Evolutionary conservation across 306 rosid genomes (phyloP), one percentile per base, ranked within the genome.

Genomic region (Cicer arietinum): DNA sequence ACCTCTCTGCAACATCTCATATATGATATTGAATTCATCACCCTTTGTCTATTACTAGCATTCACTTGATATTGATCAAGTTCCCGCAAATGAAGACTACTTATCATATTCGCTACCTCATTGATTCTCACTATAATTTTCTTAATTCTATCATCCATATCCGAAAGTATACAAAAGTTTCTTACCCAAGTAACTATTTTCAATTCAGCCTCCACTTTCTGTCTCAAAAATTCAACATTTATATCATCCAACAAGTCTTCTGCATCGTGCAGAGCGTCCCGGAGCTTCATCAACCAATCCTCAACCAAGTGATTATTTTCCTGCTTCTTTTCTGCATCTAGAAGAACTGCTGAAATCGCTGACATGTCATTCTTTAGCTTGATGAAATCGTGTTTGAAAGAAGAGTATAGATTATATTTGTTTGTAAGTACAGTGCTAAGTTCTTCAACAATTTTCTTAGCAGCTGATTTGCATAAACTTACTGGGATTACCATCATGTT

Each of bases 231-330:
- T 66, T 79, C 79, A 1, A 67, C 72, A 1, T 50, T 25, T 10
- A 80, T n/a, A 48, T 80, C 83, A 37, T 80, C 85, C 3, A 84
- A 11, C 57, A 84, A 14, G 62, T 80, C 83, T 46, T 62, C 63
- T 12, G 79, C 77, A 35, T 84, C 80, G 39, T 80, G 41, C 7
- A 80, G 41, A 9, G 18, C 43, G 14, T 42, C 67, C 12, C 35
- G 67, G 65, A 80, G 78, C 67, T 66, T 68, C 58, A 17, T 7
- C 66, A 84, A 59, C 83, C 85, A 80, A 48, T 46, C 50, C 18
- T 35, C 51, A 25, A 77, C 75, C 1, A 16, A 53, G 47, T 54
- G 12, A 48, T 56, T 84, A 43, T 35, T n/a, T 13, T 47, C 47
- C 3, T 73, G 80, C 7, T 47, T 74, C 45, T 77, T 42, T 69